Evolutionary conservation across 768 basidiomycete genomes (phyloP).

Genomic region (Auricularia sp.): DNA sequence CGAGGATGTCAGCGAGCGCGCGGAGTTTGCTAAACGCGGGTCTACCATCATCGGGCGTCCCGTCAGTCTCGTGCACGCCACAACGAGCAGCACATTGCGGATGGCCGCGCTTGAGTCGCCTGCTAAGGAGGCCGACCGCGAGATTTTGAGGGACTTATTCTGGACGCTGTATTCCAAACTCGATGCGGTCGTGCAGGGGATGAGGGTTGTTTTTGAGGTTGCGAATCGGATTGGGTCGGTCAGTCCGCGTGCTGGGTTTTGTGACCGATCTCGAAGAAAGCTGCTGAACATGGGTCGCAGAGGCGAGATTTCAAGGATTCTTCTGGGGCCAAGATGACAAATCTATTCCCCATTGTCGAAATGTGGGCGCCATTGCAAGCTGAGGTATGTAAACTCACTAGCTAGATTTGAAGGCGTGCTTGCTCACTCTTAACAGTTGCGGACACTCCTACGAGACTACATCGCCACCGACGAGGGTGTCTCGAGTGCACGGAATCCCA

Average conservation of each 20-base stretch:
- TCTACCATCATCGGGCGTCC: neutral
- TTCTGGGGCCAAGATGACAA: conserved; percentile 63
- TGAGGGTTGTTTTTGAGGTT: conserved; percentile 85
- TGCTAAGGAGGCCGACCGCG: conserved; percentile 65
- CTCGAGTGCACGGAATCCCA: conserved; percentile 72
- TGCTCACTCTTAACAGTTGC: conserved; percentile 45
- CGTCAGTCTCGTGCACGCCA: neutral
- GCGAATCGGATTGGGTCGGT: conserved; percentile 85
- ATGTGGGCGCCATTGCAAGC: conserved; percentile 82
- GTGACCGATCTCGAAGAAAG: neutral
- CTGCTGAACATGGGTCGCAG: conserved; percentile 27
- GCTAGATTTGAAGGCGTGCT: conserved; percentile 4
- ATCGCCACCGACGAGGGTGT: conserved; percentile 84
- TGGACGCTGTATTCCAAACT: conserved; percentile 97
- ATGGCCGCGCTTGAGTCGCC: conserved; percentile 66
- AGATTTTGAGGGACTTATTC: conserved; percentile 83
- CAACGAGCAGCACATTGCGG: conserved; percentile 35
- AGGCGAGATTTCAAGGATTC: conserved; percentile 87
- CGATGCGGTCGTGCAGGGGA: conserved; percentile 85
- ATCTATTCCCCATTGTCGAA: conserved; percentile 75
- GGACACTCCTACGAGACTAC: conserved; percentile 77
- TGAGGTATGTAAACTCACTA: conserved; percentile 48
- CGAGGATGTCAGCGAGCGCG: conserved; percentile 86
- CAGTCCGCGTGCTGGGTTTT: conserved; percentile 24
- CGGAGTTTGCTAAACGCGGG: conserved; percentile 58